These are phyloP conservation scores for Solanum medicagineum DNA, from an alignment of 257 asterid species.

Conservation along the genomic window DNA sequence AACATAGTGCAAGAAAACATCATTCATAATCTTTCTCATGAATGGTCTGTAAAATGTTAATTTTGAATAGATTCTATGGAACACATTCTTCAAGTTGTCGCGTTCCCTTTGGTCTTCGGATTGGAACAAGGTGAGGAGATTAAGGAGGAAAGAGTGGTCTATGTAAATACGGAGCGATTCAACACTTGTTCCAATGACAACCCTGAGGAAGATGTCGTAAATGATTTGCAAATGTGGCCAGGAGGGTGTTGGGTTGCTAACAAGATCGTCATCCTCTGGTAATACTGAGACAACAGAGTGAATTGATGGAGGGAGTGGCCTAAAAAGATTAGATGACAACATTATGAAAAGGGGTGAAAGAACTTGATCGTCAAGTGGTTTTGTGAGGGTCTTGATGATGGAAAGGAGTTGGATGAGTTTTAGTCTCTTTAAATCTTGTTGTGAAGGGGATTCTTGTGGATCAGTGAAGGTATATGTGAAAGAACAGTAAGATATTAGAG, in stretches of 20 bases:
- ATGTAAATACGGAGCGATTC: slow-evolving; percentile 21
- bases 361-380: slow-evolving; percentile 12
- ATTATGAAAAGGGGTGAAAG: slow-evolving; percentile 41
- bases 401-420: slow-evolving; percentile 46
- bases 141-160: slow-evolving; percentile 34
- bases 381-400: slow-evolving; percentile 22
- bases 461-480: slow-evolving; percentile 37
- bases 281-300: slow-evolving; percentile 17
- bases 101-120: slow-evolving; percentile 72
- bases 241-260: slow-evolving; percentile 28
- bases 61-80: slow-evolving; percentile 51
- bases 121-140: slow-evolving; percentile 50
- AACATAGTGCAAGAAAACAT: slow-evolving; percentile 42
- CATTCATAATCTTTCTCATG: slow-evolving; percentile 74
- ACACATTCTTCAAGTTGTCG: slow-evolving; percentile 49
- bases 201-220: slow-evolving; percentile 52
- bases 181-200: slow-evolving; percentile 21
- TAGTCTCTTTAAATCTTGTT: slow-evolving; percentile 44
- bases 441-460: slow-evolving; percentile 51
- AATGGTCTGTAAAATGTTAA: slow-evolving; percentile 42
- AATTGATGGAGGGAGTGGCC: slow-evolving; percentile 46
- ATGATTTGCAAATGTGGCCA: slow-evolving; percentile 68
- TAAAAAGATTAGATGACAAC: slow-evolving; percentile 55
- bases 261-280: slow-evolving; percentile 56
- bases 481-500: slow-evolving; percentile 45